Conservation (phyloP, 2,329 filamentous ascomycete genomes). For the Cercospora sojina region DNA sequence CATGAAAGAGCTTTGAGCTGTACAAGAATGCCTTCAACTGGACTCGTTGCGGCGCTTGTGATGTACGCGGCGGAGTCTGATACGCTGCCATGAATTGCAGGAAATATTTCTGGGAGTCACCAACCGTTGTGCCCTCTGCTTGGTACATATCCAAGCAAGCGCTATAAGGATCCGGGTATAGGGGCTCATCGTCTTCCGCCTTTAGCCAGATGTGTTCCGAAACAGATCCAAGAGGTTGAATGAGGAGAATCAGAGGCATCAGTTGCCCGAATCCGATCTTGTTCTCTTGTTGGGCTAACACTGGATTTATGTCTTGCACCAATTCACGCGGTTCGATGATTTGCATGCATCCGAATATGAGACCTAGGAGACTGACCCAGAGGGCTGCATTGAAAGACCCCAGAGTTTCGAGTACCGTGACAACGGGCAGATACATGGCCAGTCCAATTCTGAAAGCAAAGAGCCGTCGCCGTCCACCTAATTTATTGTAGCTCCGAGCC, state of each 20-base stretch:
- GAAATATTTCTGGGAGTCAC: conserved; percentile 8
- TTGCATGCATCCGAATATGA: conserved; percentile 31
- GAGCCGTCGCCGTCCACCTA: conserved; percentile 7
- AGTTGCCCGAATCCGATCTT: conserved; percentile 30
- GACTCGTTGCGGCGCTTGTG: conserved; percentile 14
- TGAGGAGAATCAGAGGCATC: conserved; percentile 29
- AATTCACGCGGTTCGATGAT: conserved; percentile 26
- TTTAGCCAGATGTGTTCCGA: conserved; percentile 23
- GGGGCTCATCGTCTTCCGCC: conserved; percentile 12
- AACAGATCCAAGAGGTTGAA: conserved; percentile 28
- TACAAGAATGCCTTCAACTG: conserved; percentile 25
- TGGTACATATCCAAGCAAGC: conserved; percentile 4
- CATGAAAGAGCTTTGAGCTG: conserved; percentile 18
- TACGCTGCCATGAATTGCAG: conserved; percentile 22
- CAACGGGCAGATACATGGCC: conserved; percentile 16
- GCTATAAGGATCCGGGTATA: conserved; percentile 16
- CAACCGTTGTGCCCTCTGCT: not conserved
- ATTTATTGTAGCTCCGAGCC: conserved; percentile 18
- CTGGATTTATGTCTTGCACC: conserved; percentile 16
- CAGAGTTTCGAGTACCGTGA: conserved; percentile 23
- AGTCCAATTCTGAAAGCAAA: conserved; percentile 20
- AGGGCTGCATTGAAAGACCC: conserved; percentile 30
- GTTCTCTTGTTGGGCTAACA: conserved; percentile 10
- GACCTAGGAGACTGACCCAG: conserved; percentile 26
- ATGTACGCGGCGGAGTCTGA: conserved; percentile 10